Conservation (phyloP, 129 eudicot species). For the Smallanthus sonchifolius region DNA sequence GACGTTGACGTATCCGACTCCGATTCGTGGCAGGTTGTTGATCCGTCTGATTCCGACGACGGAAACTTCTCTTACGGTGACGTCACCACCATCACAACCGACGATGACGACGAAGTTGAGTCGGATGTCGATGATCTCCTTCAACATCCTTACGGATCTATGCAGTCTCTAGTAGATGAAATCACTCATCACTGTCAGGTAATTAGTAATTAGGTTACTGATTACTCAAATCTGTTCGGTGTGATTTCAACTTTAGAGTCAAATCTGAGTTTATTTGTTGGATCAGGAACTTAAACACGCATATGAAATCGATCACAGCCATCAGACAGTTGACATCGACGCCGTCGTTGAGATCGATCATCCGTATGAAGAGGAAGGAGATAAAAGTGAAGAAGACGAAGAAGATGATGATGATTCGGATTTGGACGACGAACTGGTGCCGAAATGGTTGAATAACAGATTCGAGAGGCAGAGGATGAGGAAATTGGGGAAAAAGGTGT, state of each 20-base stretch:
- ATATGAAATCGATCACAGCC: not conserved
- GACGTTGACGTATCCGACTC: constrained; percentile 20
- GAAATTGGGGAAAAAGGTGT: constrained; percentile 75
- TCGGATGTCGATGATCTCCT: constrained; percentile 18
- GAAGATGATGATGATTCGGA: constrained; percentile 29
- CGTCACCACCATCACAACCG: constrained; percentile 12
- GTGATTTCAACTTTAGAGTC: not conserved
- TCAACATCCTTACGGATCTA: constrained; percentile 15
- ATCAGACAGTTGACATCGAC: not conserved
- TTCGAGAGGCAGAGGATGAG: constrained; percentile 63
- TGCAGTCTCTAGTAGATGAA: constrained; percentile 20
- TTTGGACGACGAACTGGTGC: constrained; percentile 68
- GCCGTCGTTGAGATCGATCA: constrained; percentile 1
- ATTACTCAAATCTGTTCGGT: not conserved
- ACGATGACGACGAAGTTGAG: constrained; percentile 14
- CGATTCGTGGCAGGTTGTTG: constrained; percentile 55
- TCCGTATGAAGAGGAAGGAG: not conserved
- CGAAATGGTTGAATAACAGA: constrained; percentile 39
- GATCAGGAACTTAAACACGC: not conserved
- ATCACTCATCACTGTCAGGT: constrained; percentile 22
- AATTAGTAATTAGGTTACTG: not conserved
- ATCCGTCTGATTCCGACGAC: constrained; percentile 39
- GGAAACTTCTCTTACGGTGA: constrained; percentile 29
- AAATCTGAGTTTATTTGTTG: not conserved
- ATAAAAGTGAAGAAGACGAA: constrained; percentile 3